Base-by-base conservation (phyloP, 2,329 filamentous ascomycete genomes). In the Fusarium denticulatum region DNA sequence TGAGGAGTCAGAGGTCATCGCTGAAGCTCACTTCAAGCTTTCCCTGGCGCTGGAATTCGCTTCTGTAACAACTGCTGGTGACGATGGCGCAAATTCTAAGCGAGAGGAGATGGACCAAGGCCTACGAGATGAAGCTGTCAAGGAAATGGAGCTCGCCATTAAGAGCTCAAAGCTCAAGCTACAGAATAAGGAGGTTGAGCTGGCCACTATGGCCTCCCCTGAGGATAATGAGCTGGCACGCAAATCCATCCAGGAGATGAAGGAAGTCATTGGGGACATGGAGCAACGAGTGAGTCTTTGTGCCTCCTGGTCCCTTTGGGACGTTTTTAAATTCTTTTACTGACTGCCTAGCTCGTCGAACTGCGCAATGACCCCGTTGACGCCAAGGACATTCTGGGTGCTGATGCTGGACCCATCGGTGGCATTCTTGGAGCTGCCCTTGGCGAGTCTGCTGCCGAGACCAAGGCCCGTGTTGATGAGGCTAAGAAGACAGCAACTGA, bases 21-120 rank as follows among this genome's bases (percentile, higher is more conserved):
- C 96, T 46, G 96, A 99, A 85, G 96, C 94, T 22, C 95, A 99
- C 85, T 99, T 93, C 86, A 98, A 98, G 84, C 91, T 99, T 32
- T 97, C 96, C 1, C 89, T 99, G 22, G 96, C 96, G 1, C 88
- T 99, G 34, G 96, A 99, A 80, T 98, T 98, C 77, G 94, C 94
- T 8, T 96, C 94, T 0, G 90, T 96, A 50, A 93, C 91, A 11
- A 86, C 89, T 3, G 83, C 86, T 18, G 88, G 88, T 22, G 84
- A 86, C 7, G 83, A 85, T 26, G 83, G 84, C n/a, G 81, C 81
- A 18, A 82, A 83, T 36, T 79, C 80, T 52, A 89, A 83, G 83
- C 86, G 83, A 69, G 81, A 84, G 73, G 82, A 83, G 49, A 86
- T 95, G 62, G 92, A 95, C 79, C 91, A 94, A 81, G 85, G 83